A percentile compares a stretch with the other conserved stretches of the same genome.
Evolutionary conservation across 768 basidiomycete species (phyloP).

Genomic region (Leccinum imitatum): DNA sequence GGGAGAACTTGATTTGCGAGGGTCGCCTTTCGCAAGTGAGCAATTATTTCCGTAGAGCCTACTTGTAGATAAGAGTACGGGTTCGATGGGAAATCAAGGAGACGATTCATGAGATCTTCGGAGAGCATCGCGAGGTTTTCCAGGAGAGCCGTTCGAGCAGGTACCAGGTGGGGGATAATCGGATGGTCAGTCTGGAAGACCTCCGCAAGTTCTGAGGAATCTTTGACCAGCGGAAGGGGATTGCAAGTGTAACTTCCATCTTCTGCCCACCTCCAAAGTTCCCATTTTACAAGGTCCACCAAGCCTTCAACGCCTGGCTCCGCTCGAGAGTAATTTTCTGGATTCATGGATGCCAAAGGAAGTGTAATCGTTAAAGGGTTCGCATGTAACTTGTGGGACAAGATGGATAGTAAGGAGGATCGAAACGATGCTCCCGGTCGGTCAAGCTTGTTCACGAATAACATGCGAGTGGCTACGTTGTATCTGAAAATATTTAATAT

Average conservation of each 20-base stretch:
- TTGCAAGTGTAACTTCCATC: slow-evolving; percentile 44
- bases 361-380: slow-evolving; percentile 69
- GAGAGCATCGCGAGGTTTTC: slow-evolving; percentile 82
- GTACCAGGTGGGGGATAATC: slow-evolving; percentile 59
- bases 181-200: slow-evolving; percentile 64
- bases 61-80: slow-evolving; percentile 69
- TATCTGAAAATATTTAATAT: slow-evolving; percentile 49
- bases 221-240: slow-evolving; percentile 51
- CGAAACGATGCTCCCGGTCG: slow-evolving; percentile 81
- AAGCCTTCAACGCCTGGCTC: slow-evolving; percentile 86
- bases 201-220: slow-evolving; percentile 40
- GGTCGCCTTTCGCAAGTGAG: slow-evolving; percentile 67
- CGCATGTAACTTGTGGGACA: slow-evolving; percentile 73
- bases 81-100: slow-evolving; percentile 56
- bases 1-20: slow-evolving; percentile 67
- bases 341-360: slow-evolving; percentile 76
- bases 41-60: slow-evolving; percentile 49
- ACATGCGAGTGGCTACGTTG: slow-evolving; percentile 70
- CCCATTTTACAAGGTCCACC: slow-evolving; percentile 83
- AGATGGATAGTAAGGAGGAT: slow-evolving; percentile 67
- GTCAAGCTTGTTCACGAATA: slow-evolving; percentile 89
- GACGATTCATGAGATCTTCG: slow-evolving; percentile 72
- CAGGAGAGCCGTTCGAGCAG: slow-evolving; percentile 67
- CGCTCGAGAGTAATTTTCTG: slow-evolving; percentile 60
- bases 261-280: slow-evolving; percentile 71